Evolutionary conservation across 805 yeast genomes (phyloP), one percentile per base, ranked within the genome.

Genomic region (Ogataea methylovora): DNA sequence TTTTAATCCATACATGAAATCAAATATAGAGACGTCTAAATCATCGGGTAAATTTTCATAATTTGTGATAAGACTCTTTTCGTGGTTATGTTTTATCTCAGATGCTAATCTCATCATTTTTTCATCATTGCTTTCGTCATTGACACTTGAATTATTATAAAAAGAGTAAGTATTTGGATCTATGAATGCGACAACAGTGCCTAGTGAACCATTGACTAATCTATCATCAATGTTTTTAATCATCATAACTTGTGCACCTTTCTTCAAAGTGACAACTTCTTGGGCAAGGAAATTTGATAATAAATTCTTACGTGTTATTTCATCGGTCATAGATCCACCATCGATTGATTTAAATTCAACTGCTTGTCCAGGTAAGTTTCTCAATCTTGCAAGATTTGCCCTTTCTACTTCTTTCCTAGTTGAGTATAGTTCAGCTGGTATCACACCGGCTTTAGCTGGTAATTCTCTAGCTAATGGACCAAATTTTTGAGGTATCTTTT

Each of bases 171-270:
- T 71, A 24, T 65, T 67, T 14, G 69, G 64, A 46, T 72, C 76
- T 22, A 72, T 56, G 30, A 58, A 58, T 16, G 53, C 63, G 8
- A 58, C 41, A 1, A 84, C 81, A 44, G 66, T 77, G 0, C 94
- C 94, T 22, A 83, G 58, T 0, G 87, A 76, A 0, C 94, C 94
- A 57, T 84, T 84, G 9, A 83, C 92, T 31, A 84, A 61, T 0
- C 76, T 67, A 20, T 73, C 79, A 49, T 81, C 90, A 37, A 78
- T 67, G 49, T 84, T 84, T 50, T 83, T 83, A 30, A 83, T 67
- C 67, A 83, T 74, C 90, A 84, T 83, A 1, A 84, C 94, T 56
- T 83, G 92, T 0, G 90, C 85, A 29, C 81, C 81, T 36, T 69
- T 69, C 48, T 82, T 84, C 46, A 84, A 58, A 6, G 61, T 61